Evolutionary conservation across 768 basidiomycete genomes (phyloP), one percentile per base, ranked within the genome.

Genomic region (Coprinopsis marcescibilis): DNA sequence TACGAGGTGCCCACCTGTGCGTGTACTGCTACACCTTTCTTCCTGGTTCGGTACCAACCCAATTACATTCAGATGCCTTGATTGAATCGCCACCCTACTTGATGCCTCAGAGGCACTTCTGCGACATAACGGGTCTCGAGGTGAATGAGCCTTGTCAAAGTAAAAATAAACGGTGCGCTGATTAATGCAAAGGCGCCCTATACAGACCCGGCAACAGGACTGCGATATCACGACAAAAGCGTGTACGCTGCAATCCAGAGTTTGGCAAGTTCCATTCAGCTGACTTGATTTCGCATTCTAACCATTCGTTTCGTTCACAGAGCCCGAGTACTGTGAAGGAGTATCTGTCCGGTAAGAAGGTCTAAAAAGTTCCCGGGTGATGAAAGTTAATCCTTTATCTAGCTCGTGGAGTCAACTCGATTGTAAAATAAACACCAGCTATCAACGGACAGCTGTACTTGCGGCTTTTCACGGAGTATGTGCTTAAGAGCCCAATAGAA

Each of bases 21-120:
- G 83, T 57, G 11, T 23, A 47, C 14, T 14, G 21, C 14, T 5
- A 26, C 45, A 7, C 20, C 5, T 26, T 13, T 4, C 42, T 19
- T 24, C 3, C 19, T 29, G 24, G 21, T 3, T 37, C 1, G 24
- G 35, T 12, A 27, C 25, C 45, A 25, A 49, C 27, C 15, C n/a
- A 17, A n/a, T n/a, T n/a, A n/a, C n/a, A 24, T 30, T 43, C 50
- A 90, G 88, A 90, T 54, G 75, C 77, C 4, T 85, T 83, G 2
- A 86, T 92, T 34, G 89, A 92, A 59, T 88, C 89, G 4, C 86
- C 89, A 0, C 89, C 89, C 0, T 91, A 88, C 8, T 58, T 92
- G 1, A 66, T 86, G 6, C 89, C 89, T 2, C 84, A 81, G 38
- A 72, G 74, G 49, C 81, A 83, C 50, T 89, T 85, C 44, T 91